Base-by-base conservation (phyloP, 306 rosid genomes). In the Rubus parviflorus region DNA sequence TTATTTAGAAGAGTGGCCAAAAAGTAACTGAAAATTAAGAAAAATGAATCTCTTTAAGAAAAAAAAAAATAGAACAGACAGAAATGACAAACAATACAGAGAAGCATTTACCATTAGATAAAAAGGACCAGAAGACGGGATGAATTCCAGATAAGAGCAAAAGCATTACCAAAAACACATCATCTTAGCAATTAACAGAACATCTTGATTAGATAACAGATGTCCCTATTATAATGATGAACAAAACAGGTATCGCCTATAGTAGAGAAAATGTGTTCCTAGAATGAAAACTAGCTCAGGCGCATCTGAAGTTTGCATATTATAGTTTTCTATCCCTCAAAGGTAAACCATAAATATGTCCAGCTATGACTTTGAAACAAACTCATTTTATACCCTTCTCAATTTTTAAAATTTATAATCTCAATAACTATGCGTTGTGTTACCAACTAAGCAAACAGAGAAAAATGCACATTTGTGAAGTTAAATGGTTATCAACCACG, bases 21-120 rank as follows among this genome's bases (percentile, higher is more conserved):
- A 72, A 72, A 2, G 8, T 51, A 72, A 72, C 75, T 72, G 75
- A 13, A 49, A 8, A 48, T 17, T 7, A 8, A 47, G 45, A 70
- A 38, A 69, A 72, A 37, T 51, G 12, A 71, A 2, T 49, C 42
- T 70, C 47, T 17, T 19, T 17, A 0, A 16, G 20, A 35, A 30
- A 8, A 12, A 48, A 20, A 47, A 48, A 1, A 51, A n/a, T 3
- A 35, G 60, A 51, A 52, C 9, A 7, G 40, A 22, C 4, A 12
- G 48, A 51, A 72, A 35, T 52, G 46, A 72, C 64, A 51, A 71
- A 52, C n/a, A 3, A 17, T 17, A 5, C 30, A 5, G 10, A 52
- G 22, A 52, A 35, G 47, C 35, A 52, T 52, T 37, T 40, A 52
- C 37, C 37, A 7, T 58, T 6, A 0, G 7, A 70, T 30, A 41